A percentile compares a stretch with the other conserved stretches of the same genome.
phyloP scores from a whole-genome alignment of 129 eudicot genomes.

The Chrysanthemum lavandulifolium region DNA sequence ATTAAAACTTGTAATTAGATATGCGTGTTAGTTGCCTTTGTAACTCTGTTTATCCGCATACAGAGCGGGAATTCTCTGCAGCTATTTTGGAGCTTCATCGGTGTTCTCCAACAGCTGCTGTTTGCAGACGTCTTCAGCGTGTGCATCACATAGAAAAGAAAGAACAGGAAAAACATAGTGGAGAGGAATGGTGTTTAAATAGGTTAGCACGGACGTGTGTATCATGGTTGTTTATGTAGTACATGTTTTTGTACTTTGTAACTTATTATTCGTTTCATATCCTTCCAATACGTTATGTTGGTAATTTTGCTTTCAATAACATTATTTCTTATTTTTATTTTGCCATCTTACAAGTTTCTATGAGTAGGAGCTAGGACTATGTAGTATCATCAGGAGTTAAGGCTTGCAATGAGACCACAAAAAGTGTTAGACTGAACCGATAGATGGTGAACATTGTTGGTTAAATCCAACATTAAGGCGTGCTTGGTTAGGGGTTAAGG shows the following conservation, averaged over 20 bases:
- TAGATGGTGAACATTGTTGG: too few relatives aligned
- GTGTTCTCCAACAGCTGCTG: not conserved
- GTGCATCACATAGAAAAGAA: slow-evolving; percentile 30
- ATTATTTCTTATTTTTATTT: not conserved
- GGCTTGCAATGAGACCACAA: too few relatives aligned
- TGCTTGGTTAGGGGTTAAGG: too few relatives aligned
- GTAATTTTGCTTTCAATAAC: slow-evolving; percentile 12
- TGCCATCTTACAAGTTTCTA: too few relatives aligned
- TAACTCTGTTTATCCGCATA: not conserved
- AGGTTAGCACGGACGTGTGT: slow-evolving; percentile 36
- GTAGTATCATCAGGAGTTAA: too few relatives aligned
- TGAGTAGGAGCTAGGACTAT: not conserved
- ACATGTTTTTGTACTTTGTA: slow-evolving; percentile 23
- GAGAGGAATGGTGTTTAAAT: slow-evolving; percentile 23
- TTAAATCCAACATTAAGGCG: too few relatives aligned
- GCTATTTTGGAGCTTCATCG: slow-evolving; percentile 5
- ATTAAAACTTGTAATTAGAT: not conserved
- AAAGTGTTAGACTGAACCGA: too few relatives aligned
- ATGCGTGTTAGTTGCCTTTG: not conserved
- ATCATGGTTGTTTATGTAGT: slow-evolving; percentile 35
- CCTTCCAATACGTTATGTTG: slow-evolving; percentile 13
- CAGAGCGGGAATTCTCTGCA: slow-evolving; percentile 4
- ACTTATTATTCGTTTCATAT: slow-evolving; percentile 24
- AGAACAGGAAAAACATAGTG: slow-evolving; percentile 3
- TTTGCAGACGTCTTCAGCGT: slow-evolving; percentile 18